Evolutionary conservation across 306 rosid genomes (phyloP), one percentile per base, ranked within the genome.

Genomic region (Cyamopsis tetragonoloba): DNA sequence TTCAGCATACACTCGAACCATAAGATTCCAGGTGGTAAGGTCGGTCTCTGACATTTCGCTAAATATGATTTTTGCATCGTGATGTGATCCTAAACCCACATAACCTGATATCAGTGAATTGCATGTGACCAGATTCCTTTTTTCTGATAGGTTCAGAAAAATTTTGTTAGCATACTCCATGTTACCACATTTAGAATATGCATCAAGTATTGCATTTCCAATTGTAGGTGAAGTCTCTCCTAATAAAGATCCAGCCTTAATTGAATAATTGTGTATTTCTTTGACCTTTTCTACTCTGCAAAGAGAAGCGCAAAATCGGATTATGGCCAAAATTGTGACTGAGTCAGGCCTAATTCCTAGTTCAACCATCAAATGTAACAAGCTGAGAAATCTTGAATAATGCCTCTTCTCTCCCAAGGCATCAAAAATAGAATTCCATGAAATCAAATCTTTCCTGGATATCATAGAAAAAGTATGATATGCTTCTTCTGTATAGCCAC

Each of bases 401-500:
- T 71, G 67, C 54, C 83, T 83, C 73, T 57, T 57, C 68, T 80
- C 87, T 41, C 76, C 81, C 62, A 59, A 84, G 46, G 95, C 88
- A 78, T 84, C 84, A 27, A 89, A 86, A 72, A 92, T 80, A 59
- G 98, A 77, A 76, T 92, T 89, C 96, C 98, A 92, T n/a, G 98
- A 92, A 80, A 89, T 87, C 82, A 89, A 68, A 80, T 92, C 98
- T 78, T 83, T 87, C 60, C 35, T 47, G 9, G 47, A 51, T 67
- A 87, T 84, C 86, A 82, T 79, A 3, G 67, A 74, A 83, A 89
- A 92, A 1, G 70, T 51, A 70, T 58, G 61, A 50, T 70, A 81
- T 53, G 96, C 91, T 53, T 74, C 85, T 61, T 72, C 83, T 37
- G 62, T 41, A 32, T 62, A 27, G 24, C 73, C 70, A 57, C 89